Evolutionary conservation across 2,329 filamentous ascomycete genomes (phyloP).

Genomic region (Xylaria sp.): DNA sequence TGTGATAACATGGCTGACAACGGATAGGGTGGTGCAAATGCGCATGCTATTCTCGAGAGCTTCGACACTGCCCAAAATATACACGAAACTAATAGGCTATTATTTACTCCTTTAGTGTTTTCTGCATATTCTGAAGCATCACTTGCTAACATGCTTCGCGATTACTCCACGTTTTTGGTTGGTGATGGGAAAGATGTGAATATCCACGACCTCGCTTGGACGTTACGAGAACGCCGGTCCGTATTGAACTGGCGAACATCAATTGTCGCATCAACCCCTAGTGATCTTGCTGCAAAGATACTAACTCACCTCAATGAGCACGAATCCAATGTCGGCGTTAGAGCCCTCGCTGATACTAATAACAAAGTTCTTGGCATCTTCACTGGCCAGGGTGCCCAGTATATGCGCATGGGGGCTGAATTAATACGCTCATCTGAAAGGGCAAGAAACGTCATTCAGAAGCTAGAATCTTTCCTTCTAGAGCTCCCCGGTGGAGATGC

Average conservation of each 20-base stretch:
- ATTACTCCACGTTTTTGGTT: conserved; percentile 46
- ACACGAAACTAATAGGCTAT: background rate
- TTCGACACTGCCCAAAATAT: conserved; percentile 1
- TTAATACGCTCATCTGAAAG: conserved; percentile 9
- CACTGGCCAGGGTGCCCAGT: conserved; percentile 21
- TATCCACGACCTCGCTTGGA: background rate
- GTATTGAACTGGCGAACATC: background rate
- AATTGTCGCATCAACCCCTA: background rate
- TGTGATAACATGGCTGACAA: background rate
- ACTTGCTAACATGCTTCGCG: background rate
- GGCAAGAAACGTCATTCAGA: conserved; percentile 20
- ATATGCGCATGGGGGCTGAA: conserved; percentile 1
- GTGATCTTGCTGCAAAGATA: background rate
- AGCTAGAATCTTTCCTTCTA: background rate
- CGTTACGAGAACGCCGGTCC: background rate
- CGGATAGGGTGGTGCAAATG: conserved; percentile 9
- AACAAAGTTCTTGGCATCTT: conserved; percentile 2
- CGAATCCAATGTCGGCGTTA: background rate
- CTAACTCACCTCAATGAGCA: background rate
- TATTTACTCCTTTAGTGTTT: conserved; percentile 17
- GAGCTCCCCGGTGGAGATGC: conserved; percentile 21
- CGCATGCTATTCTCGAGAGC: conserved; percentile 25
- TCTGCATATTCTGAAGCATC: conserved; percentile 7
- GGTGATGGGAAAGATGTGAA: background rate
- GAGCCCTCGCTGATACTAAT: background rate